Conservation (phyloP, 345 rosid genomes). For the Brassica rapa region DNA sequence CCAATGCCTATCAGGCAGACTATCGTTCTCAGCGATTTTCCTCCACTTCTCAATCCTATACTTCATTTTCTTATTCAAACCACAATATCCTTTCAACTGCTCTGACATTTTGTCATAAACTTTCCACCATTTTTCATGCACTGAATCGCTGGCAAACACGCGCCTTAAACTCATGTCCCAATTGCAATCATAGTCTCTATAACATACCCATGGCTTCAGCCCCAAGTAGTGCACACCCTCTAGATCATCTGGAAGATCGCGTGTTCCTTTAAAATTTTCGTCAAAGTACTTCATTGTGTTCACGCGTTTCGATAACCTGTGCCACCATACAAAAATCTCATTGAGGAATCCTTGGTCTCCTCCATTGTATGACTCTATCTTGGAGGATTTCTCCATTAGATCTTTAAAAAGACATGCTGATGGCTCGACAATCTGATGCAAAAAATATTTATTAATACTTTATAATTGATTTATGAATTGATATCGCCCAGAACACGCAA, state of each 20-base stretch:
- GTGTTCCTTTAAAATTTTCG: not conserved
- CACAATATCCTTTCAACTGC: slow-evolving; percentile 56
- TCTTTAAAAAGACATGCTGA: slow-evolving; percentile 64
- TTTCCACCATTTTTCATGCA: slow-evolving; percentile 69
- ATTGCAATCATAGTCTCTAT: slow-evolving; percentile 85
- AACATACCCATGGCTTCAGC: slow-evolving; percentile 91
- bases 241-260: not conserved
- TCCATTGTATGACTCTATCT: slow-evolving; percentile 64
- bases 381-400: slow-evolving; percentile 47
- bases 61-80: slow-evolving; percentile 45
- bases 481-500: not conserved
- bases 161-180: slow-evolving; percentile 55
- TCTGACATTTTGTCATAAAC: slow-evolving; percentile 66
- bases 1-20: slow-evolving; percentile 64
- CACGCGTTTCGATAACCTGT: slow-evolving; percentile 55
- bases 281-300: slow-evolving; percentile 59
- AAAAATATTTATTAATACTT: not conserved
- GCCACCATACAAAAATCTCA: slow-evolving; percentile 88
- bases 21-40: slow-evolving; percentile 45
- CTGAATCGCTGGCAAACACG: slow-evolving; percentile 65
- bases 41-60: slow-evolving; percentile 64
- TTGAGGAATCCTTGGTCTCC: slow-evolving; percentile 92
- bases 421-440: slow-evolving; percentile 60
- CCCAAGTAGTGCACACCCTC: slow-evolving; percentile 74
- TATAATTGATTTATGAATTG: not conserved